Conservation (phyloP, 1,284 basidiomycete species). For the Serendipita sp. region DNA sequence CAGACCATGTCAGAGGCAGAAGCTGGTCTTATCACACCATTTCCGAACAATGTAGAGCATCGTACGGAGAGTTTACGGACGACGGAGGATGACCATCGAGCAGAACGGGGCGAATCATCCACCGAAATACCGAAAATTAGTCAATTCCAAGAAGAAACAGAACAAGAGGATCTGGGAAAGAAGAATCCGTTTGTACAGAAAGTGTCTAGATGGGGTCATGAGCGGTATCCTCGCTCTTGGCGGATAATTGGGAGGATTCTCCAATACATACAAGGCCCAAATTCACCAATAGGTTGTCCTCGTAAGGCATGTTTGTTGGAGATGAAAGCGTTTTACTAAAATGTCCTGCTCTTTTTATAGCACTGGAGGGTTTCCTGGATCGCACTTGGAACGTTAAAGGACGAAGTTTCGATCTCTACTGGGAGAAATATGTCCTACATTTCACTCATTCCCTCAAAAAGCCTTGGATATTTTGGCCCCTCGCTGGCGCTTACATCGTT, state of each 20-base stretch:
- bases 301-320: background rate
- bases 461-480: background rate
- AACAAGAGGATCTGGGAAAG: background rate
- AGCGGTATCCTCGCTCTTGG: background rate
- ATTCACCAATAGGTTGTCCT: background rate
- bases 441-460: conserved; percentile 3
- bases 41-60: background rate
- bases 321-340: background rate
- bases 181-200: background rate
- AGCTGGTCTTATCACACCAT: background rate
- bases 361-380: background rate
- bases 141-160: background rate
- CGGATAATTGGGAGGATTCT: background rate
- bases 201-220: background rate
- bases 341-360: background rate
- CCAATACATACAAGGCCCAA: background rate
- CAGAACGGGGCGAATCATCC: too few relatives aligned
- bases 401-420: background rate
- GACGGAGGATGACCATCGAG: background rate
- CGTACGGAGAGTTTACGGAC: background rate
- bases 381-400: background rate
- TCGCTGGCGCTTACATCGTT: conserved; percentile 53
- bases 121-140: background rate
- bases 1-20: background rate
- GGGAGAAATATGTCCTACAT: conserved; percentile 6